phyloP scores from a whole-genome alignment of 2,329 filamentous ascomycete species.

The Hymenoscyphus fructigenus region DNA sequence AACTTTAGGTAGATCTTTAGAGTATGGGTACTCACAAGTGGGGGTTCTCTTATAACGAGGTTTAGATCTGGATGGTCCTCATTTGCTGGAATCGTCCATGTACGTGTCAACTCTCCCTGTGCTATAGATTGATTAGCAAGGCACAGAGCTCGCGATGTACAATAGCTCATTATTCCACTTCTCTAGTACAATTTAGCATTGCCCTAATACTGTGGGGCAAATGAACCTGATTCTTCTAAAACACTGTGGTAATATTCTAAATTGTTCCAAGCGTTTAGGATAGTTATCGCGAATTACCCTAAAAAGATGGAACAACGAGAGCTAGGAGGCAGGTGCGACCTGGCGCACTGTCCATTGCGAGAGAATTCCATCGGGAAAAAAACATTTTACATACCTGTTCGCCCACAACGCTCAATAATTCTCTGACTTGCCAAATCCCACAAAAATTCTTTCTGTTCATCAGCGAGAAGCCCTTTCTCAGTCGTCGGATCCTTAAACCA shows the following conservation, averaged over 20 bases:
- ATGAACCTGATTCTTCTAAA: too few relatives aligned
- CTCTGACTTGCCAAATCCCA: conserved; percentile 80
- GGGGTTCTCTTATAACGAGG: conserved; percentile 78
- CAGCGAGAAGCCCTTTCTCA: conserved; percentile 40
- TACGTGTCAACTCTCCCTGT: conserved; percentile 62
- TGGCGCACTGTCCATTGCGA: too few relatives aligned
- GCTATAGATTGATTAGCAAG: conserved; percentile 40
- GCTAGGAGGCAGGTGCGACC: too few relatives aligned
- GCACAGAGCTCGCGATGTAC: neutral
- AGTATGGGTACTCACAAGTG: conserved; percentile 47
- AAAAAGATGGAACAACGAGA: neutral
- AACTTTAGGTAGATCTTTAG: neutral
- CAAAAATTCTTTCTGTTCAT: conserved; percentile 64
- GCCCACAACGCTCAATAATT: conserved; percentile 82
- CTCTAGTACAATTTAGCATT: too few relatives aligned
- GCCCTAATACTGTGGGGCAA: too few relatives aligned
- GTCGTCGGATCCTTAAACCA: conserved; percentile 56
- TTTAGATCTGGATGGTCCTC: conserved; percentile 48
- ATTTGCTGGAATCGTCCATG: conserved; percentile 55
- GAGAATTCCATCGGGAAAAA: too few relatives aligned
- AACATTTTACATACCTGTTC: conserved; percentile 51
- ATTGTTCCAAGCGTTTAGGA: too few relatives aligned
- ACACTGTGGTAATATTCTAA: too few relatives aligned
- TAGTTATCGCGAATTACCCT: conserved; percentile 5
- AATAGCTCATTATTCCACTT: neutral